Evolutionary conservation across 2,329 filamentous ascomycete genomes (phyloP).

Genomic region (Coniella vitis): DNA sequence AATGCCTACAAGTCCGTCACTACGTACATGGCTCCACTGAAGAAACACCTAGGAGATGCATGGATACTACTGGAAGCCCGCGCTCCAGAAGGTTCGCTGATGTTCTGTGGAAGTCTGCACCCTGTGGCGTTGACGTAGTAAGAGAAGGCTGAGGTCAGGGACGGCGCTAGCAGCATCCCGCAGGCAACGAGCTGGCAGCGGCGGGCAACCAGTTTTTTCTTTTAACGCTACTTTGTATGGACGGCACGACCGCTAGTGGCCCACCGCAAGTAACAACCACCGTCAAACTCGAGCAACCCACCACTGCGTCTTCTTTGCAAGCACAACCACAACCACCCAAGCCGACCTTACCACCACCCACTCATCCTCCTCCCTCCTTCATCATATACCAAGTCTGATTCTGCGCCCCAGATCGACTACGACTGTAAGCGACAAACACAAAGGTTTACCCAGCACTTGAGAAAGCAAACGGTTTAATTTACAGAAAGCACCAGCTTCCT

Average conservation of each 20-base stretch:
- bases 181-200: background rate
- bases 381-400: background rate
- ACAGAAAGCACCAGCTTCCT: conserved; percentile 13
- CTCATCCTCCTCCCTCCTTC: background rate
- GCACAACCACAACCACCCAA: background rate
- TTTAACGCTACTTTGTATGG: background rate
- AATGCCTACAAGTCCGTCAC: background rate
- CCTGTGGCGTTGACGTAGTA: background rate
- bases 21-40: no score
- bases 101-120: background rate
- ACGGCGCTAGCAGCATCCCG: conserved; percentile 1
- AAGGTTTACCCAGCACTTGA: background rate
- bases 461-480: background rate
- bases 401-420: background rate
- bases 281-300: background rate
- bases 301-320: background rate
- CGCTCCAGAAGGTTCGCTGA: conserved; percentile 1
- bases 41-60: no score
- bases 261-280: background rate
- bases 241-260: background rate
- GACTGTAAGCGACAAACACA: background rate
- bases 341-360: background rate
- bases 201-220: conserved; percentile 9
- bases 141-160: background rate
- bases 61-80: no score